Evolutionary conservation across 2,329 filamentous ascomycete species (phyloP), one percentile per base, ranked within the genome.

Genomic region (Alternaria sp.): DNA sequence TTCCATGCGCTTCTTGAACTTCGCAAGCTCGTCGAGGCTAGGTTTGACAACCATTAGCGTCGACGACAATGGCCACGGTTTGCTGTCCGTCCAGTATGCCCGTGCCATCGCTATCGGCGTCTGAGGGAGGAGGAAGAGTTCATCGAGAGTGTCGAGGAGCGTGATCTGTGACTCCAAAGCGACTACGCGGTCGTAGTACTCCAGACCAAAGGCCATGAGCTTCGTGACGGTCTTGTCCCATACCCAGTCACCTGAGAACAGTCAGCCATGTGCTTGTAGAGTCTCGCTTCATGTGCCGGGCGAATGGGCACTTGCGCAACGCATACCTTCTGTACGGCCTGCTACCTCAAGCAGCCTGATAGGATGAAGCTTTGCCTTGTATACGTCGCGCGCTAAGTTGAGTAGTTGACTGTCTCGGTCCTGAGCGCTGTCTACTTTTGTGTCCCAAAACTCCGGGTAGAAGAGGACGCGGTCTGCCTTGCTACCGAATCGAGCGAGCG

Each of bases 171-270:
- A 90, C 75, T 92, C 87, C 49, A 89, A 78, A 55, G 85, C 82
- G 33, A 89, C 81, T 21, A 89, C 82, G 43, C 87, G 83, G 20
- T 84, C 78, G 74, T 91, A 92, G 59, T 89, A 83, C 0, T 86
- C 87, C 56, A 91, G 87, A 62, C 89, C 89, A 74, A 92, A 92
- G 3, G 89, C 88, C 20, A 90, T 84, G 33, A 92, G 84, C 74
- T 93, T 92, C 21, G 89, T 90, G 70, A 88, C 88, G 3, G 87
- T 88, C 37, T 87, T 85, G 60, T 88, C 86, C 89, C 88, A 91
- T 2, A 87, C 74, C 68, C 71, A 78, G 18, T 64, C 67, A 55
- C 74, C 78, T 80, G 71, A 67, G 65, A 59, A 60, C 44, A 25
- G 65, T 73, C 63, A 74, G 66, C 56, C 41, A 44, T 61, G 45